Conservation (phyloP, 2,329 filamentous ascomycete genomes). For the Lasiodiplodia sp. region DNA sequence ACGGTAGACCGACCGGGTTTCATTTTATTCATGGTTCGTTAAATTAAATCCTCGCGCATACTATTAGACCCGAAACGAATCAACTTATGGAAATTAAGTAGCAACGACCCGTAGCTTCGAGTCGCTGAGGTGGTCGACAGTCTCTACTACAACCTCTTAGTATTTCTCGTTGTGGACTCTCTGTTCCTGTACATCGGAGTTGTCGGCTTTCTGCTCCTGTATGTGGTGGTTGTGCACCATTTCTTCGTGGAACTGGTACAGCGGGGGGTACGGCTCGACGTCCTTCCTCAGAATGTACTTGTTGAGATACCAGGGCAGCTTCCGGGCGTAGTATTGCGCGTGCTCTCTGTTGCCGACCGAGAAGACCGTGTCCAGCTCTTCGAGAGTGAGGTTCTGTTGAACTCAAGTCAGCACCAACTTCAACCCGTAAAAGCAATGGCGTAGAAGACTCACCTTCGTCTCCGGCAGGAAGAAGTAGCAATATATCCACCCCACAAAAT, state of each 20-base stretch:
- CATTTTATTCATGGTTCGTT: too few species aligned
- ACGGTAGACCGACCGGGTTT: too few species aligned
- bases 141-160: not conserved
- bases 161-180: not conserved
- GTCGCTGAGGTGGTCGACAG: not conserved
- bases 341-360: slow-evolving; percentile 54
- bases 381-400: slow-evolving; percentile 47
- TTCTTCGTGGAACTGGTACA: slow-evolving; percentile 48
- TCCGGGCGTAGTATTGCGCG: slow-evolving; percentile 48
- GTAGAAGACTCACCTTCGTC: not conserved
- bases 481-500: slow-evolving; percentile 57
- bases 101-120: not conserved
- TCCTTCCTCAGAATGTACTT: slow-evolving; percentile 50
- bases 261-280: slow-evolving; percentile 39
- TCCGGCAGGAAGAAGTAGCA: slow-evolving; percentile 16
- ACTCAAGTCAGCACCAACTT: not conserved
- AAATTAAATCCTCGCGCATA: not conserved
- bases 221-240: not conserved
- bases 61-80: not conserved
- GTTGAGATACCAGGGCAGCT: slow-evolving; percentile 56
- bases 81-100: not conserved
- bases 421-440: not conserved
- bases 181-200: not conserved
- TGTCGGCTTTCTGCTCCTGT: not conserved
- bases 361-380: slow-evolving; percentile 60